Evolutionary conservation across 225 moss, liverwort and hornwort species (phyloP).

Genomic region (Marchantia polymorpha): DNA sequence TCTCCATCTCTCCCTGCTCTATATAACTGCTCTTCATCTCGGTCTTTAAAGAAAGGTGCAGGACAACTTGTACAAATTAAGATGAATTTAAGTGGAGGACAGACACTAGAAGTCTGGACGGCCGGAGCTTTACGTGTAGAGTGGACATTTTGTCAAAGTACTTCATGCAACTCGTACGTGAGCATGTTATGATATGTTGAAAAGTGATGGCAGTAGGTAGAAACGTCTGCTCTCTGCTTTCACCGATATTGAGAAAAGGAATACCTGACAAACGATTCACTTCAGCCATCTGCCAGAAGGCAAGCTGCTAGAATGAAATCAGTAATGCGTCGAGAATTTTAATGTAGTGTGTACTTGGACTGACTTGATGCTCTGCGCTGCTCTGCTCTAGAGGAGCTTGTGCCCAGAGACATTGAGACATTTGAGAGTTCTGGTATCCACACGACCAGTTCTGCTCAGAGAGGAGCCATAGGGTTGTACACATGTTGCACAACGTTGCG

Average conservation of each 20-base stretch:
- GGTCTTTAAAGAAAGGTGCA: not conserved
- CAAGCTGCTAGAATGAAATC: not conserved
- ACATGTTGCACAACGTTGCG: not conserved
- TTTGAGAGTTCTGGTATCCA: not conserved
- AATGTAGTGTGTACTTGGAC: not conserved
- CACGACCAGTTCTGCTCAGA: not conserved
- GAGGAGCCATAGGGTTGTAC: constrained; percentile 2
- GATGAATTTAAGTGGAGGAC: not conserved
- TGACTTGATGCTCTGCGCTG: not conserved
- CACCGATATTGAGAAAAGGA: not conserved
- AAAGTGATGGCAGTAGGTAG: not conserved
- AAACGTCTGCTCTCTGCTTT: not conserved
- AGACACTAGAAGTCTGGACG: not conserved
- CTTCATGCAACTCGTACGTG: not conserved
- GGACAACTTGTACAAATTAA: not conserved
- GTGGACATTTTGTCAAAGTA: not conserved
- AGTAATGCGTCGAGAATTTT: not conserved
- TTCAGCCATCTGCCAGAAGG: not conserved
- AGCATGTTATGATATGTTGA: not conserved
- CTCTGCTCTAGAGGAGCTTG: not conserved
- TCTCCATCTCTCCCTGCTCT: not conserved
- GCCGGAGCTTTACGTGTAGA: not conserved
- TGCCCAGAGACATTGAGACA: not conserved
- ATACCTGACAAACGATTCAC: not conserved
- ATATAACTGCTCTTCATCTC: not conserved